Conservation (phyloP, 2,329 filamentous ascomycete species). For the Phaeosphaeria sp. region DNA sequence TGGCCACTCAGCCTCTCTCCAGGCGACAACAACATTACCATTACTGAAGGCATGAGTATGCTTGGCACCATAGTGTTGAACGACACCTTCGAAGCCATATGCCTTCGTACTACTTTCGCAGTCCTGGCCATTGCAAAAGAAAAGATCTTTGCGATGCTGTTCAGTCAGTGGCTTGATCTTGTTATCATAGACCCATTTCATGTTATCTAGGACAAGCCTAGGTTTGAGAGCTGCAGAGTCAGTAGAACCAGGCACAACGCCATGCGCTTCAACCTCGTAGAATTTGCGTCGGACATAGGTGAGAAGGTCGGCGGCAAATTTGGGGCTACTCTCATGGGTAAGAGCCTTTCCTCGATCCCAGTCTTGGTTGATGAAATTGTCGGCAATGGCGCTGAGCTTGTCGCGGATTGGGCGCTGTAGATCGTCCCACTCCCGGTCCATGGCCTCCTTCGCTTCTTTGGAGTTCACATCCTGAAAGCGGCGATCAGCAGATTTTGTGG, state of each 20-base stretch:
- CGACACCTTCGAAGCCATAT: conserved; percentile 78
- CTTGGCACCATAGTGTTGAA: conserved; percentile 85
- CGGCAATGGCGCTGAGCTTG: conserved; percentile 69
- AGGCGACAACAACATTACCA: conserved; percentile 76
- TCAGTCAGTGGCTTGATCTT: conserved; percentile 76
- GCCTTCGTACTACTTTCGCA: conserved; percentile 70
- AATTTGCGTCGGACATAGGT: conserved; percentile 72
- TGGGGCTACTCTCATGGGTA: conserved; percentile 66
- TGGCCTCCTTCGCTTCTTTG: conserved; percentile 63
- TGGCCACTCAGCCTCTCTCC: conserved; percentile 80
- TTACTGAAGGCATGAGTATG: conserved; percentile 74
- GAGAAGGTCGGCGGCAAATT: conserved; percentile 75
- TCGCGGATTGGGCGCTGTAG: conserved; percentile 71
- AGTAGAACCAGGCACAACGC: conserved; percentile 49
- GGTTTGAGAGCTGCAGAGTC: conserved; percentile 57
- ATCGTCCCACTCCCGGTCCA: conserved; percentile 75
- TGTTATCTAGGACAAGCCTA: conserved; percentile 78
- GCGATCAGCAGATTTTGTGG: conserved; percentile 56
- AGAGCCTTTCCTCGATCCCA: conserved; percentile 72
- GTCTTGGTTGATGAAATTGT: conserved; percentile 69
- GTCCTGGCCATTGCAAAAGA: conserved; percentile 69
- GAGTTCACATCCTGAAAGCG: conserved; percentile 56
- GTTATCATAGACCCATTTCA: conserved; percentile 84
- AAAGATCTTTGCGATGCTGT: conserved; percentile 71
- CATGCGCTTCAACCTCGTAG: conserved; percentile 62